Base-by-base conservation (phyloP, 2,329 filamentous ascomycete genomes). In the Pseudocercospora eumusae region DNA sequence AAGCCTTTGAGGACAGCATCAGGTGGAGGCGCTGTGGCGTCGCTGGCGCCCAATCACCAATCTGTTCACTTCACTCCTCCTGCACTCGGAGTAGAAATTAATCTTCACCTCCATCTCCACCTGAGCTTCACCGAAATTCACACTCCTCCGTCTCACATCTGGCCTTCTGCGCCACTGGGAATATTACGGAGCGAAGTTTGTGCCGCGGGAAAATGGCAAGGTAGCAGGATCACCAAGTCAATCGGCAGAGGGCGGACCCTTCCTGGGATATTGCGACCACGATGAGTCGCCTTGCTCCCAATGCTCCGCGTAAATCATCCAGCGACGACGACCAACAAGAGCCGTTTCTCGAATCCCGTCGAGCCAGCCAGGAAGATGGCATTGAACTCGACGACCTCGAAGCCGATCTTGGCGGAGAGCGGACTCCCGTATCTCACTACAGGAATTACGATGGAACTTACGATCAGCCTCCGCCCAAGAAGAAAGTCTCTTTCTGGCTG, bases 331-430 rank as follows among this genome's bases (percentile, higher is more conserved):
- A 68, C n/a, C 63, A 67, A 53, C 60, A 67, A 23, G 63, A 64
- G 55, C 68, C 67, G 4, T 65, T 70, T 40, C 61, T 70, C 55
- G 63, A 68, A 45, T 45, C 62, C n/a, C 64, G 44, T 18, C 59
- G 66, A 15, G 33, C 61, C 2, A 67, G 65, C 47, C 62, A 63
- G 25, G 63, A 65, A 56, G 64, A 64, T 31, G 62, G 66, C 31
- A 52, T 63, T n/a, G 61, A 63, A 52, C 33, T 63, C 7, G 57
- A 57, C 18, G 61, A 63, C 45, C 61, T 63, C 21, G 56, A 63
- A 42, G 56, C 57, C 20, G 55, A 67, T 25, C 59, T 69, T n/a
- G 59, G 56, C 57, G 66, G 64, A 56, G 63, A 69, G 56, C 55
- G 65, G 56, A 66, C 66, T 23, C 66, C 68, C 27, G 49, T 57